phyloP scores from a whole-genome alignment of 192 early-diverging fungal species.

The Linnemannia zychae region DNA sequence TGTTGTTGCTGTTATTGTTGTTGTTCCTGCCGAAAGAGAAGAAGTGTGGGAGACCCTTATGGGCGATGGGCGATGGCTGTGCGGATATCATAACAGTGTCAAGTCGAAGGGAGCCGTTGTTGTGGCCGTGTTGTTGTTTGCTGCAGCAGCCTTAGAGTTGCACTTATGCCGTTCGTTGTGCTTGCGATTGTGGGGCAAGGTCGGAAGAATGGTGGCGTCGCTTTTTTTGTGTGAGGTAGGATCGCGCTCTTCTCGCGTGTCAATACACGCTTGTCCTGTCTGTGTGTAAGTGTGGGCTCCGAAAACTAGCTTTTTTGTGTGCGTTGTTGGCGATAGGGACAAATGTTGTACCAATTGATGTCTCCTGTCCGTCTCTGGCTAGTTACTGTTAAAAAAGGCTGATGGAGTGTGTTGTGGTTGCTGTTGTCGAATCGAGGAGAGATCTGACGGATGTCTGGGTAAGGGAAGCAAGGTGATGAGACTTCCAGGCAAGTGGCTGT shows the following conservation, averaged over 20 bases:
- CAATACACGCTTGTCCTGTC: not conserved
- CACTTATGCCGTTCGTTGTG: too few species aligned
- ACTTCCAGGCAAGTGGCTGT: not conserved
- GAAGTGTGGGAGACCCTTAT: not conserved
- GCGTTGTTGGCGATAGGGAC: not conserved
- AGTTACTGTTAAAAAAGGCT: not conserved
- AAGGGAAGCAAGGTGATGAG: not conserved
- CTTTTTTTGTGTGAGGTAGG: not conserved
- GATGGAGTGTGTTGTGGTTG: not conserved
- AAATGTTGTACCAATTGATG: not conserved
- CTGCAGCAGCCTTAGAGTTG: too few species aligned
- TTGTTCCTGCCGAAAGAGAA: not conserved
- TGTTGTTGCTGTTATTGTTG: not conserved
- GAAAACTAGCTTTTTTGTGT: not conserved
- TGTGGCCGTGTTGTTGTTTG: not conserved
- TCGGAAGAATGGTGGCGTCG: slow-evolving; percentile 4
- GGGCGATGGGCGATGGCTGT: not conserved
- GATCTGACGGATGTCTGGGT: not conserved
- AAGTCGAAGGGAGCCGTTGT: not conserved
- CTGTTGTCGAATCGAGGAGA: not conserved
- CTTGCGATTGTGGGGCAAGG: not conserved
- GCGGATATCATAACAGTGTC: not conserved
- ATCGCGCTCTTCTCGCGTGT: slow-evolving; percentile 1
- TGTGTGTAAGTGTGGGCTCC: not conserved
- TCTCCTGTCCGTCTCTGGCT: not conserved